These are phyloP conservation scores for Cronartium ribicola DNA, from an alignment of 1,284 basidiomycete species.

Conservation along the genomic window DNA sequence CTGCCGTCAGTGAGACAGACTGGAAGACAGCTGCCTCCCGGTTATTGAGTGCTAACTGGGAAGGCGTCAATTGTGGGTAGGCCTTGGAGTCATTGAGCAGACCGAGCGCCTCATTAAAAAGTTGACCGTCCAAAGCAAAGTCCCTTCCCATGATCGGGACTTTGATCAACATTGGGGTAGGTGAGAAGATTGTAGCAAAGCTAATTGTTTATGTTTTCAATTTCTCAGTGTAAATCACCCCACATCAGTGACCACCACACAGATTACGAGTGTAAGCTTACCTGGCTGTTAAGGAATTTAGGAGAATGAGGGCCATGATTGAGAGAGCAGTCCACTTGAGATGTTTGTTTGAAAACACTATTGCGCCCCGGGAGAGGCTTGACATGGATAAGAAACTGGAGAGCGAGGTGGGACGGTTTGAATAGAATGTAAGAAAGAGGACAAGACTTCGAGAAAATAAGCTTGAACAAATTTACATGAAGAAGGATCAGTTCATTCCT, in stretches of 20 bases:
- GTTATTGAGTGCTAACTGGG: neutral
- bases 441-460: slow-evolving; percentile 30
- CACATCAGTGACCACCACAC: neutral
- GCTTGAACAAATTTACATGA: neutral
- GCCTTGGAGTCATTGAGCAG: neutral
- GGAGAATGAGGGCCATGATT: slow-evolving; percentile 1
- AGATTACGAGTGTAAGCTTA: neutral
- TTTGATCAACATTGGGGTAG: slow-evolving; percentile 11
- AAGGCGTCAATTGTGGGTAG: neutral
- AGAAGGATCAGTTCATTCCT: too few species aligned
- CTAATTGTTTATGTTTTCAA: neutral
- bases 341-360: slow-evolving; percentile 8
- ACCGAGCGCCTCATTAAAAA: neutral
- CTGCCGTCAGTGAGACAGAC: neutral
- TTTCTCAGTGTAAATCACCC: neutral
- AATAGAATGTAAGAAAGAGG: slow-evolving; percentile 13
- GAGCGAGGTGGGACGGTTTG: slow-evolving; percentile 13
- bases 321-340: slow-evolving; percentile 24
- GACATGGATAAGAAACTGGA: slow-evolving; percentile 19
- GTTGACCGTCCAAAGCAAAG: slow-evolving; percentile 3
- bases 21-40: slow-evolving; percentile 1
- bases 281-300: slow-evolving; percentile 30
- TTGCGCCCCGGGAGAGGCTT: slow-evolving; percentile 22
- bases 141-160: slow-evolving; percentile 15
- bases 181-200: slow-evolving; percentile 17